Conservation (phyloP, 768 basidiomycete genomes). For the Inosperma sp. region DNA sequence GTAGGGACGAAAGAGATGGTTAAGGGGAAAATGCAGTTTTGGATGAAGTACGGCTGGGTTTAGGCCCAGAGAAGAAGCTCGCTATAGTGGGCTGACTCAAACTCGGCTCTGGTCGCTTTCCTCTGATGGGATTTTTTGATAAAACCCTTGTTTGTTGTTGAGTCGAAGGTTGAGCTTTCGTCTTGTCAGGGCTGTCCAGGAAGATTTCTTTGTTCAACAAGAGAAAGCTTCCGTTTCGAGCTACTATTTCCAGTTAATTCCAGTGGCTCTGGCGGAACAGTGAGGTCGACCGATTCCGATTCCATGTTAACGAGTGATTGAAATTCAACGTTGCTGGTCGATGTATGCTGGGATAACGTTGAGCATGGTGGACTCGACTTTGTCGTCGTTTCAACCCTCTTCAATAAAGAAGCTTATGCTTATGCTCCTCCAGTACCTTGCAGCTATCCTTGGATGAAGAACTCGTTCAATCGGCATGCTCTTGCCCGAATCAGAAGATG, state of each 20-base stretch:
- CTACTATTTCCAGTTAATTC: no score
- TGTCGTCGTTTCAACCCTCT: not conserved
- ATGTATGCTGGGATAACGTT: constrained; percentile 26
- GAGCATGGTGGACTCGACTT: constrained; percentile 17
- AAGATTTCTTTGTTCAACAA: no score
- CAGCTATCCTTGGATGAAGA: constrained; percentile 69
- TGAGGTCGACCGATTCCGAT: no score
- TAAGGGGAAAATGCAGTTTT: no score
- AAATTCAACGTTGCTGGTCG: no score
- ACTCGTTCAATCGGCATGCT: constrained; percentile 8
- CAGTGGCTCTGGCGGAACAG: no score
- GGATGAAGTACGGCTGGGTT: constrained; percentile 9
- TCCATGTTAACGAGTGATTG: no score
- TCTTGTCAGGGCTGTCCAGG: no score
- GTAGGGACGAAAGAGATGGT: no score
- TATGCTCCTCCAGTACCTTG: constrained; percentile 84
- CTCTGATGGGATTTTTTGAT: constrained; percentile 18
- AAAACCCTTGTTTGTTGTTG: constrained; percentile 19
- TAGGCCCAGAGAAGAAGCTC: constrained; percentile 40
- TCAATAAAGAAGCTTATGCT: constrained; percentile 68
- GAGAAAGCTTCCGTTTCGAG: no score
- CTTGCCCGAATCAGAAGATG: no score
- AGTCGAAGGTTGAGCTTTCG: no score
- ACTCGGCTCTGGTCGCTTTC: constrained; percentile 19
- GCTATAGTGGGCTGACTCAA: constrained; percentile 39